Evolutionary conservation across 805 yeast species (phyloP), one percentile per base, ranked within the genome.

Genomic region (Zygoascus biomembranicola): DNA sequence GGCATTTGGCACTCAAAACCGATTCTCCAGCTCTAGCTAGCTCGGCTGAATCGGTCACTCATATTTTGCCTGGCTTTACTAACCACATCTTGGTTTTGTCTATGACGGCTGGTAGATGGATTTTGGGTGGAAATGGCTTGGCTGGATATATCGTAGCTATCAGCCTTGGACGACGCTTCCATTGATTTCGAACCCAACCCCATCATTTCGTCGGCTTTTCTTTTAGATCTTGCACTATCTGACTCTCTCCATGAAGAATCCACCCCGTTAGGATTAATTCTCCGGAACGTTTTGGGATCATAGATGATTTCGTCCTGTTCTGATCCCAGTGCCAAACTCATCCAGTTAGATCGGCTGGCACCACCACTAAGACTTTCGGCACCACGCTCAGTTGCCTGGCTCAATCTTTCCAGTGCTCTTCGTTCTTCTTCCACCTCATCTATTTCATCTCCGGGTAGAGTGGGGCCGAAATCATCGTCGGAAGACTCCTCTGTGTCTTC

Each of bases 381-480:
- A 14, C 56, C 28, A 10, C 35, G 31, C 26, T 35, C 47, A 16
- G 52, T 49, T 10, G 58, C 53, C 16, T 31, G 19, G 26, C 35
- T 31, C 11, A 59, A 51, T 26, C 61, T 35, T 32, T 47, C 49
- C 28, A 59, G 20, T n/a, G 61, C 62, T 32, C 48, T 55, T 16
- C 39, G 31, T 39, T 58, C 59, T 10, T 51, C 57, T 16, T 45
- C 37, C 18, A 11, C 8, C 8, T 47, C 51, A 26, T 53, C 53
- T 11, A 19, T n/a, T 2, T 23, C 50, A 9, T 18, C 45, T 2
- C 19, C n/a, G 8, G 62, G 58, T 32, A 57, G 20, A n/a, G 51
- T 16, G 2, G 62, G 62, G 2, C 62, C 62, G 50, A 55, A 57
- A 23, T 46, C 57, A 13, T 55, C 60, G 23, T 54, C 57, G 10